Conservation (phyloP, 306 rosid genomes). For the Ammopiptanthus mongolicus region DNA sequence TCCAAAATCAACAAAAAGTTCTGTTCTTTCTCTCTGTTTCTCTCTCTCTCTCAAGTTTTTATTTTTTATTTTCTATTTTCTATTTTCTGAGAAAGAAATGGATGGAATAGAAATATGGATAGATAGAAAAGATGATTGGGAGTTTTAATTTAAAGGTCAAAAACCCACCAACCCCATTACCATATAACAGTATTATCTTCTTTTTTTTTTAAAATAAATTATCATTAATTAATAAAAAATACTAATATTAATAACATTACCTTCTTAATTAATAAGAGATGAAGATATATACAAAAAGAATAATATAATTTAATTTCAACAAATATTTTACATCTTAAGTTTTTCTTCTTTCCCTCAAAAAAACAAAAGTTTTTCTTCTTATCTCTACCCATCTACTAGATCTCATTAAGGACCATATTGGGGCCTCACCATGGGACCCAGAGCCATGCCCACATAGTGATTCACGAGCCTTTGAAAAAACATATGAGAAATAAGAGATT, state of each 20-base stretch:
- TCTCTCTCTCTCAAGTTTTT: neutral
- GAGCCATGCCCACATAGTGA: too few species aligned
- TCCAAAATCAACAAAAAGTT: neutral
- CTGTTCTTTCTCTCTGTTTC: neutral
- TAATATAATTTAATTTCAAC: too few species aligned
- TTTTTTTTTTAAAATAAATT: neutral
- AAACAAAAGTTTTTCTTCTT: too few species aligned
- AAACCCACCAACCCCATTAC: slow-evolving; percentile 19
- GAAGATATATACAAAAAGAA: too few species aligned
- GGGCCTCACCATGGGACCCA: too few species aligned
- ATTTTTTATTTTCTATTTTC: neutral
- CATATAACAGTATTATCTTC: neutral
- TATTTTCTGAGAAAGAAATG: neutral
- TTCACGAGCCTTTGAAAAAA: neutral
- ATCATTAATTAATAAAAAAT: too few species aligned
- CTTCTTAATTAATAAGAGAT: too few species aligned
- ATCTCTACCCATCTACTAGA: too few species aligned
- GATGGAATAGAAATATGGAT: neutral
- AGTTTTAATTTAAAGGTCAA: slow-evolving; percentile 15
- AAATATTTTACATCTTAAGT: too few species aligned
- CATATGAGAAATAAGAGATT: slow-evolving; percentile 4
- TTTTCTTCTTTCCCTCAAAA: too few species aligned
- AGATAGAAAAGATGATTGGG: neutral
- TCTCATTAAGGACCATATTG: too few species aligned
- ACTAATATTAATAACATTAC: too few species aligned